Conservation (phyloP, 257 asterid genomes). For the Catharanthus roseus region DNA sequence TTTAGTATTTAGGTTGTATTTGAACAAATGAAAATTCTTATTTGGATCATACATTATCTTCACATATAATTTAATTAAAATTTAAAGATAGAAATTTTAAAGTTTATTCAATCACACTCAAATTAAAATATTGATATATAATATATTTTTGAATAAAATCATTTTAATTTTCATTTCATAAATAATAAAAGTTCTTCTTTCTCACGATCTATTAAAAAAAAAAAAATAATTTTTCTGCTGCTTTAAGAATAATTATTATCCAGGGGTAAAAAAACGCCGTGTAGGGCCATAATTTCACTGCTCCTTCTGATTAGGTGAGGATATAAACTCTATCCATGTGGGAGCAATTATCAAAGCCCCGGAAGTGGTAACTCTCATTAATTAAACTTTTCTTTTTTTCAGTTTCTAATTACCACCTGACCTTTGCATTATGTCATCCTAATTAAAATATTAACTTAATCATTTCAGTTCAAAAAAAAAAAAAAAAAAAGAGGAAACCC, state of each 20-base stretch:
- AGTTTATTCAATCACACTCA: too few species aligned
- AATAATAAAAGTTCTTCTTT: too few species aligned
- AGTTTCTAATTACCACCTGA: background rate
- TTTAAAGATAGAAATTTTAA: too few species aligned
- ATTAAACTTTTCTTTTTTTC: conserved; percentile 1
- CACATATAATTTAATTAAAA: too few species aligned
- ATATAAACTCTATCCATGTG: conserved; percentile 13
- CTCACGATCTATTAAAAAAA: too few species aligned
- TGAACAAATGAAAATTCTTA: too few species aligned
- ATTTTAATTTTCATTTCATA: too few species aligned
- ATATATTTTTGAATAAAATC: too few species aligned
- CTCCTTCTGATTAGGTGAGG: background rate
- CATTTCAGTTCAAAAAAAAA: conserved; percentile 1
- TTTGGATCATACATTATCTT: too few species aligned
- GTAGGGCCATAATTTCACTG: background rate
- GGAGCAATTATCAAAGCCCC: conserved; percentile 12
- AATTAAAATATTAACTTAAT: conserved; percentile 5
- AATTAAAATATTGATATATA: too few species aligned
- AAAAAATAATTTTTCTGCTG: background rate
- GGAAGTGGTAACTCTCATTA: conserved; percentile 4
- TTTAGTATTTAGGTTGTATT: too few species aligned
- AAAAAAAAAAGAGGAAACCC: background rate
- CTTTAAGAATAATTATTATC: background rate
- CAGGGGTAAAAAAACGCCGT: background rate
- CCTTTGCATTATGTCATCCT: conserved; percentile 1